Evolutionary conservation across 306 rosid species (phyloP).

Genomic region (Castanea mollissima): DNA sequence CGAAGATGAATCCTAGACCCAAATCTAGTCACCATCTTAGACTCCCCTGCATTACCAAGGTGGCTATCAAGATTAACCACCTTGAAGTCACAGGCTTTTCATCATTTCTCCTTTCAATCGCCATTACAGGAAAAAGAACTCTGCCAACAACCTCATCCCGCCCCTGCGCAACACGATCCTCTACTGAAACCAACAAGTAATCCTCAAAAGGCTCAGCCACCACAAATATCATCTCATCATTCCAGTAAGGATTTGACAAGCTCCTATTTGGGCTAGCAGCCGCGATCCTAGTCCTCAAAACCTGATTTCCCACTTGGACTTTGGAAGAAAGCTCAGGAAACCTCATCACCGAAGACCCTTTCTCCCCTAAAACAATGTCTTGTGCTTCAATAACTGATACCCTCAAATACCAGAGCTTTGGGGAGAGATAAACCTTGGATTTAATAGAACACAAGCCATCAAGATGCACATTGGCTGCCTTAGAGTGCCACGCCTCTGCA

Average conservation of each 20-base stretch:
- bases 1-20: conserved; percentile 59
- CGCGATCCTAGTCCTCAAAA: conserved; percentile 44
- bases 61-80: conserved; percentile 56
- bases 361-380: conserved; percentile 48
- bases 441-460: conserved; percentile 61
- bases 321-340: conserved; percentile 53
- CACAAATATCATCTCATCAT: conserved; percentile 57
- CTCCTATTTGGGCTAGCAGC: conserved; percentile 42
- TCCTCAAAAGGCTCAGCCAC: conserved; percentile 66
- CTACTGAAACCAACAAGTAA: conserved; percentile 42
- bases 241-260: conserved; percentile 57
- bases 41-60: conserved; percentile 26
- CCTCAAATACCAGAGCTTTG: conserved; percentile 59
- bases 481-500: conserved; percentile 67
- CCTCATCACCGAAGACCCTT: conserved; percentile 41
- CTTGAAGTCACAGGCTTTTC: conserved; percentile 52
- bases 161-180: conserved; percentile 48
- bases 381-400: conserved; percentile 57
- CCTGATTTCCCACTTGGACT: conserved; percentile 53
- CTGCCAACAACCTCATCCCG: conserved; percentile 51
- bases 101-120: conserved; percentile 44
- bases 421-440: conserved; percentile 67
- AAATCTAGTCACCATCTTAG: conserved; percentile 41
- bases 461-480: conserved; percentile 55
- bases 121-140: conserved; percentile 34